Evolutionary conservation across 2,329 filamentous ascomycete species (phyloP).

Genomic region (Diplodia scrobiculata): DNA sequence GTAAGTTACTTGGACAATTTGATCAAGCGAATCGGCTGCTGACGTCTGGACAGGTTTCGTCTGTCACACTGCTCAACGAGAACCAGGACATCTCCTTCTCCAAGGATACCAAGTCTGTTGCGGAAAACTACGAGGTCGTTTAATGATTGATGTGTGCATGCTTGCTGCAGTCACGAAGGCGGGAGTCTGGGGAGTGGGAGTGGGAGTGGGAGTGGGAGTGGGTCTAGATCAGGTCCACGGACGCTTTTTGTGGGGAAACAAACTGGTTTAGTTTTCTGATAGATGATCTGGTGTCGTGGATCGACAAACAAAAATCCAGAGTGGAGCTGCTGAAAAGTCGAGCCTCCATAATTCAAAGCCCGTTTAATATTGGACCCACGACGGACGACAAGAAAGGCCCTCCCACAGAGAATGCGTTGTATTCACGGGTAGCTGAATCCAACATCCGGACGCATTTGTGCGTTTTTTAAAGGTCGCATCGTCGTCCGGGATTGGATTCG

Average conservation of each 20-base stretch:
- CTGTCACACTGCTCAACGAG: constrained; percentile 71
- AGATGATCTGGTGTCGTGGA: constrained; percentile 21
- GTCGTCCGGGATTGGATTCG: too few species aligned
- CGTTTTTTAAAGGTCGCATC: too few species aligned
- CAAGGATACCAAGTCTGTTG: constrained; percentile 75
- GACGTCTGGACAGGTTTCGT: constrained; percentile 58
- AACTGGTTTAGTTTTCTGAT: constrained; percentile 13
- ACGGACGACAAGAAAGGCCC: too few species aligned
- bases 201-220: background rate
- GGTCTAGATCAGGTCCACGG: background rate
- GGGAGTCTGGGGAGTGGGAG: background rate
- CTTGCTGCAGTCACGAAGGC: constrained; percentile 29
- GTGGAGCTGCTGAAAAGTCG: constrained; percentile 18
- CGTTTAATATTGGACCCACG: background rate
- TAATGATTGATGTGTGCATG: constrained; percentile 47
- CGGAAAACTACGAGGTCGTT: constrained; percentile 76
- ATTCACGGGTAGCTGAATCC: too few species aligned
- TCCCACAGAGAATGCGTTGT: too few species aligned
- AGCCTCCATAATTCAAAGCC: constrained; percentile 1
- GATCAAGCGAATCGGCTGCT: background rate
- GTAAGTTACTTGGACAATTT: constrained; percentile 59
- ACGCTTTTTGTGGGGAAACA: background rate
- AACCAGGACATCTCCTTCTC: constrained; percentile 79
- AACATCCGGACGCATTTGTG: too few species aligned
- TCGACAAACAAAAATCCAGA: constrained; percentile 17